Evolutionary conservation across 192 early-diverging fungal species (phyloP).

Genomic region (Dissophora ornata): DNA sequence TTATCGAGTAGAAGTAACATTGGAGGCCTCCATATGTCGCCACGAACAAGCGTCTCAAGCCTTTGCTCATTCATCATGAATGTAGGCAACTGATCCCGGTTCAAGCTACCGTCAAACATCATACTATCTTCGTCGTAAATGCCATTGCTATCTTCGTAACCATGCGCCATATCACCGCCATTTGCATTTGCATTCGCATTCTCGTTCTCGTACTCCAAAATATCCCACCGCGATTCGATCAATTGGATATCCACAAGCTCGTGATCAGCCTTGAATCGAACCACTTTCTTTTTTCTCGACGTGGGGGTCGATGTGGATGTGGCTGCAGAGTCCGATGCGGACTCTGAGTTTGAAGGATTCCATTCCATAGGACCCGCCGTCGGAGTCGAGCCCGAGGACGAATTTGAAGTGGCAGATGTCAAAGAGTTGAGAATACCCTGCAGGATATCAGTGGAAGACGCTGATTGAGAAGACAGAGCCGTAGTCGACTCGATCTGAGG

Average conservation of each 20-base stretch:
- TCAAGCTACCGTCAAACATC: not conserved
- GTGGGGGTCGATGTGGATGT: too few relatives aligned
- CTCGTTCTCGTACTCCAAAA: not conserved
- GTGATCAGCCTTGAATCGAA: constrained; percentile 20
- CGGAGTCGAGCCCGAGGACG: not conserved
- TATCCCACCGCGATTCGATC: not conserved
- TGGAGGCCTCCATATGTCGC: constrained; percentile 23
- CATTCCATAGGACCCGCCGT: not conserved
- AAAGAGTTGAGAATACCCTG: not conserved
- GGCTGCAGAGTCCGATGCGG: constrained; percentile 1
- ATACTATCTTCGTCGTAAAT: not conserved
- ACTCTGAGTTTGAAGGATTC: not conserved
- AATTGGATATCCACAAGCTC: constrained; percentile 9
- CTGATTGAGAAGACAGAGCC: not conserved
- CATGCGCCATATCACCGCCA: not conserved
- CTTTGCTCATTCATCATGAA: constrained; percentile 6
- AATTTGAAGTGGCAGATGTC: not conserved
- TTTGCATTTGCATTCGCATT: not conserved
- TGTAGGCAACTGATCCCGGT: not conserved
- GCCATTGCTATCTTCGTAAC: not conserved
- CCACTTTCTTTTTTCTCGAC: constrained; percentile 10
- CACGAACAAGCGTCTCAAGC: not conserved
- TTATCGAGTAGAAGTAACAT: not conserved
- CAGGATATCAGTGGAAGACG: not conserved
- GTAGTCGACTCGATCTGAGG: too few relatives aligned